Evolutionary conservation across 1,139 yeast genomes (phyloP), one percentile per base, ranked within the genome.

Genomic region (Nakaseomyces uthaithaninus): DNA sequence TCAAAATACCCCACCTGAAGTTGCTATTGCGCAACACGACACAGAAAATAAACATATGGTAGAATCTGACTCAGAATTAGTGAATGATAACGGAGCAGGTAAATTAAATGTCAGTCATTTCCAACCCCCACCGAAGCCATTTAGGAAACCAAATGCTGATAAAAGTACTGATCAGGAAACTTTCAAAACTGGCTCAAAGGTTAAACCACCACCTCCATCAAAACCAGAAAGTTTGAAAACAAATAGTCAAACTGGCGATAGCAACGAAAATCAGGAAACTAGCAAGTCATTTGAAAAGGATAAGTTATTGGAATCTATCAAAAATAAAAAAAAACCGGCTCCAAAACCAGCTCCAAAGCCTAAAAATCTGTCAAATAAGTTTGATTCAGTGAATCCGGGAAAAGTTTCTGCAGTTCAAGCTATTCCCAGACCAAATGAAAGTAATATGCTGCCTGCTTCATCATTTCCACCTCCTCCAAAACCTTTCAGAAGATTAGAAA

Each of bases 331-430:
- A 27, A 43, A 43, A 11, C 43, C 52, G 8, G 52, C 56, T 14
- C 60, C 59, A 5, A 43, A 43, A 11, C 39, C 54, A 1, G 52
- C 55, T 36, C 55, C 61, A 10, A 59, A 55, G 35, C 59, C 57
- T 3, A 43, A 42, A 16, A 43, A 36, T 27, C 20, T 53, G 28
- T 36, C 39, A 19, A 12, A n/a, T 37, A 36, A 7, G 28, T 35
- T 3, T 14, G 27, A 26, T 12, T 27, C 38, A 4, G 34, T 8
- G 15, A 16, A 12, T 7, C 19, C 17, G 9, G 22, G 18, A n/a
- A 27, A 22, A 3, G n/a, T n/a, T n/a, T n/a, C n/a, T n/a, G n/a
- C n/a, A n/a, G n/a, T n/a, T n/a, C n/a, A 11, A 11, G 25, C 10
- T 2, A 31, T 20, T 31, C 15, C 35, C n/a, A 31, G 17, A 31